Evolutionary conservation across 2,329 filamentous ascomycete species (phyloP).

Genomic region (Metarhizium sp.): DNA sequence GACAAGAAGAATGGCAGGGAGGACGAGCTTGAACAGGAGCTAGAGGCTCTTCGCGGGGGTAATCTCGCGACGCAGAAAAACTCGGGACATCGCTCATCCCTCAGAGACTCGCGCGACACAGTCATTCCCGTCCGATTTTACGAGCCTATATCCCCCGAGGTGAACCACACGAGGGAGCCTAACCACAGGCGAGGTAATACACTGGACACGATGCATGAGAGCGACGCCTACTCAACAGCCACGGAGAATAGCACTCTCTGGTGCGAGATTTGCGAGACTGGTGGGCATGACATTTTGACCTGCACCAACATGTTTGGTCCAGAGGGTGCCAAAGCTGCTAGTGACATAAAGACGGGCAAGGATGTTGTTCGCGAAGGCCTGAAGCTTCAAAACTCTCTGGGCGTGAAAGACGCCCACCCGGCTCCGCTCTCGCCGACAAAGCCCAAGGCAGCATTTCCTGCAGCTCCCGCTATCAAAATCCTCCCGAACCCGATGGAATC

Average conservation of each 20-base stretch:
- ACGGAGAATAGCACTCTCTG: constrained; percentile 69
- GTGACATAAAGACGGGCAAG: constrained; percentile 22
- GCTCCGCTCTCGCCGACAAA: constrained; percentile 46
- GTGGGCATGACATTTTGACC: constrained; percentile 86
- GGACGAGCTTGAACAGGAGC: constrained; percentile 76
- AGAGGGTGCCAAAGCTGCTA: constrained; percentile 25
- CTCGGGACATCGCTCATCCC: constrained; percentile 42
- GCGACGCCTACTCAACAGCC: constrained; percentile 57
- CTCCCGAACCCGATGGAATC: constrained; percentile 55
- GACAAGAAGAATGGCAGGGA: constrained; percentile 67
- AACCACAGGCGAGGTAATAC: constrained; percentile 28
- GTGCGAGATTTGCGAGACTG: constrained; percentile 93
- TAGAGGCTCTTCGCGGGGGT: constrained; percentile 54
- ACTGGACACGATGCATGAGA: constrained; percentile 62
- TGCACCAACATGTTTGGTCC: constrained; percentile 81
- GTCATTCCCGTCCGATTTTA: constrained; percentile 46
- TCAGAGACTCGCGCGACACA: constrained; percentile 58
- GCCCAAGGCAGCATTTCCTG: constrained; percentile 29
- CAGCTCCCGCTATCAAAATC: constrained; percentile 33
- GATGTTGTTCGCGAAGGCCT: constrained; percentile 26
- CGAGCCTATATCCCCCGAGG: constrained; percentile 37
- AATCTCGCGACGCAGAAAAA: constrained; percentile 16
- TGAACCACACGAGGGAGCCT: constrained; percentile 32
- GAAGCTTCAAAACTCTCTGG: constrained; percentile 28
- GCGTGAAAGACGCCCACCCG: constrained; percentile 36